Conservation (phyloP, 2,329 filamentous ascomycete species). For the Fonsecaea pugnacius region DNA sequence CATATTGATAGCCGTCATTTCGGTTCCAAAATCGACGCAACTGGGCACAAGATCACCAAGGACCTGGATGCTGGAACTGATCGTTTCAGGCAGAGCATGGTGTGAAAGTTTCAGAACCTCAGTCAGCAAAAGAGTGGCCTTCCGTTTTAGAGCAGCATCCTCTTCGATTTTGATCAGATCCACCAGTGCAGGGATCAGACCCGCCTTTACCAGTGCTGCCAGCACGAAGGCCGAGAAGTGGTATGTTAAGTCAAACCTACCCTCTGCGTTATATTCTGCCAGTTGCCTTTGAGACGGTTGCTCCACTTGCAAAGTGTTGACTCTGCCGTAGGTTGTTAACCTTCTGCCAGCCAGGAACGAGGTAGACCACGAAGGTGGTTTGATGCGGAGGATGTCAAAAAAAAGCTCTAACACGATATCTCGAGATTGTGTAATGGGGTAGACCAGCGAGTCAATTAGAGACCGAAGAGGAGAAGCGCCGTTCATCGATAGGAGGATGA, state of each 20-base stretch:
- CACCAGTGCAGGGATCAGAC: constrained; percentile 61
- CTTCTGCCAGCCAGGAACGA: constrained; percentile 91
- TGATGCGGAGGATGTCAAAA: constrained; percentile 83
- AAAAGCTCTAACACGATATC: constrained; percentile 88
- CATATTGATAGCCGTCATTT: constrained; percentile 78
- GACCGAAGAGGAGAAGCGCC: constrained; percentile 83
- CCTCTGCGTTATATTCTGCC: constrained; percentile 65
- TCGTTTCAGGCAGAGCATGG: constrained; percentile 76
- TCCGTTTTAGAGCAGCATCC: constrained; percentile 69
- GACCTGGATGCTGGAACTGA: constrained; percentile 84
- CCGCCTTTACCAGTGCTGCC: constrained; percentile 81
- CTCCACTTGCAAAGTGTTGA: constrained; percentile 77
- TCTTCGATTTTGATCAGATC: constrained; percentile 55
- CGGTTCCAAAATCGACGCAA: constrained; percentile 71
- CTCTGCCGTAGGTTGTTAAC: constrained; percentile 93
- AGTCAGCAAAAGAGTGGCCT: constrained; percentile 86
- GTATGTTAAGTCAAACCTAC: constrained; percentile 82
- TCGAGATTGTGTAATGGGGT: constrained; percentile 59
- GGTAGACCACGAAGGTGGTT: constrained; percentile 90
- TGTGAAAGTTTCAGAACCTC: constrained; percentile 90
- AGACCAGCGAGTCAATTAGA: constrained; percentile 69
- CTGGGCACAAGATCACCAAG: constrained; percentile 82
- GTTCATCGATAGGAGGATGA: constrained; percentile 86
- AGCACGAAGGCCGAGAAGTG: constrained; percentile 91
- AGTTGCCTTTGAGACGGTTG: constrained; percentile 57